phyloP scores from a whole-genome alignment of 225 moss, liverwort and hornwort species.

The Asterella californica region DNA sequence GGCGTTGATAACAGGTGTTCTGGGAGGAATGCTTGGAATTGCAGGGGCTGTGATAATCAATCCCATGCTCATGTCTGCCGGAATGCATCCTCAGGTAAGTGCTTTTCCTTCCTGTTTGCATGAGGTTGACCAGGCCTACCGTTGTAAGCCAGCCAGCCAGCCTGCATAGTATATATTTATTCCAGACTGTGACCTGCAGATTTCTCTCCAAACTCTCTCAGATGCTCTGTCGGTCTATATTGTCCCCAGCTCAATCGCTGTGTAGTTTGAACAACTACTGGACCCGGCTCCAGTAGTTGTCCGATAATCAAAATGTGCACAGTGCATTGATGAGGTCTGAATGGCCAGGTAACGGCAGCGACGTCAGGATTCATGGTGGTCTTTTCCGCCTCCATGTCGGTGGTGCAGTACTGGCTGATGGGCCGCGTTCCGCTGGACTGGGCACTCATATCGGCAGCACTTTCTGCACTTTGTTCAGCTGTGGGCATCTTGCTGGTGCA shows the following conservation, averaged over 20 bases:
- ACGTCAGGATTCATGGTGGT: slow-evolving; percentile 79
- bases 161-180: no score
- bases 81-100: slow-evolving; percentile 76
- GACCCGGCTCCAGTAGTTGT: background rate
- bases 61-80: slow-evolving; percentile 66
- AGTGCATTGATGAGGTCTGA: background rate
- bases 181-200: no score
- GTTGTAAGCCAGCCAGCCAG: no score
- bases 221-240: no score
- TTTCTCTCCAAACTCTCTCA: no score
- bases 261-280: no score
- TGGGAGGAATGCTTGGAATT: slow-evolving; percentile 82
- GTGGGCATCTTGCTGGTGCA: slow-evolving; percentile 59
- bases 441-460: slow-evolving; percentile 53
- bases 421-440: slow-evolving; percentile 67
- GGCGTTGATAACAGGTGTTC: slow-evolving; percentile 60
- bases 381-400: slow-evolving; percentile 81
- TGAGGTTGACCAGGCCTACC: no score
- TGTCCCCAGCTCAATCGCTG: no score
- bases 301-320: background rate
- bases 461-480: slow-evolving; percentile 56
- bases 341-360: slow-evolving; percentile 72
- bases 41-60: slow-evolving; percentile 81
- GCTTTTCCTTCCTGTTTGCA: no score
- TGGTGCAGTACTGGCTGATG: slow-evolving; percentile 68